Percentiles rank a stretch among this genome's conserved stretches.
Conservation (phyloP, 179 eudicot genomes). For the Amaranthus tricolor region DNA sequence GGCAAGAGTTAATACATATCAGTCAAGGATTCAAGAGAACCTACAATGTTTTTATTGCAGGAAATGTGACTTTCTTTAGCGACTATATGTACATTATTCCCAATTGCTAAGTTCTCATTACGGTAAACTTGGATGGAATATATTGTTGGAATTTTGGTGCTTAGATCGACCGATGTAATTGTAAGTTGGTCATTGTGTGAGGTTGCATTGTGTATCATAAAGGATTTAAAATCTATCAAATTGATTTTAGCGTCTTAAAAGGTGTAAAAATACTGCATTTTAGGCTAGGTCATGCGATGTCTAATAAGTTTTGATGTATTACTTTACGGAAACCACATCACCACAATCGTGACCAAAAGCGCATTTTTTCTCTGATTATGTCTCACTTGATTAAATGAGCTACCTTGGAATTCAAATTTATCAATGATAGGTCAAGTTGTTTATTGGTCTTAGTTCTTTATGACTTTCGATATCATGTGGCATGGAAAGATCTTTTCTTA, state of each 20-base stretch:
- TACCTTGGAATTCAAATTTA: background rate
- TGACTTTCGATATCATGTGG: background rate
- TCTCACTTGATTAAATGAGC: background rate
- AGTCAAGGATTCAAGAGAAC: background rate
- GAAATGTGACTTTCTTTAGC: background rate
- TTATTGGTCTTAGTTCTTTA: background rate
- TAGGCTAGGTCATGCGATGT: too few species aligned
- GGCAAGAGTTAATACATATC: background rate
- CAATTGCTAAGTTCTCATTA: background rate
- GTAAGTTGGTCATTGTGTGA: background rate
- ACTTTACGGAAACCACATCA: too few species aligned
- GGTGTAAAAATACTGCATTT: too few species aligned
- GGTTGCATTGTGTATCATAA: too few species aligned
- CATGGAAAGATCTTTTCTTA: background rate
- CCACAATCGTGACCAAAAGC: too few species aligned
- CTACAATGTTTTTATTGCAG: background rate
- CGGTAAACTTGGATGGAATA: background rate
- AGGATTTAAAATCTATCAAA: too few species aligned
- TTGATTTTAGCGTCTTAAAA: too few species aligned
- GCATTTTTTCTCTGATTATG: background rate
- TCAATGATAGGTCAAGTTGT: background rate
- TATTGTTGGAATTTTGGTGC: background rate
- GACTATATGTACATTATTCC: background rate
- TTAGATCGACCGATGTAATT: background rate
- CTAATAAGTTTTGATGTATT: too few species aligned